Percentiles rank a stretch among this genome's conserved stretches.
Conservation (phyloP, 495 filamentous ascomycete species). For the Podospora anserina region DNA sequence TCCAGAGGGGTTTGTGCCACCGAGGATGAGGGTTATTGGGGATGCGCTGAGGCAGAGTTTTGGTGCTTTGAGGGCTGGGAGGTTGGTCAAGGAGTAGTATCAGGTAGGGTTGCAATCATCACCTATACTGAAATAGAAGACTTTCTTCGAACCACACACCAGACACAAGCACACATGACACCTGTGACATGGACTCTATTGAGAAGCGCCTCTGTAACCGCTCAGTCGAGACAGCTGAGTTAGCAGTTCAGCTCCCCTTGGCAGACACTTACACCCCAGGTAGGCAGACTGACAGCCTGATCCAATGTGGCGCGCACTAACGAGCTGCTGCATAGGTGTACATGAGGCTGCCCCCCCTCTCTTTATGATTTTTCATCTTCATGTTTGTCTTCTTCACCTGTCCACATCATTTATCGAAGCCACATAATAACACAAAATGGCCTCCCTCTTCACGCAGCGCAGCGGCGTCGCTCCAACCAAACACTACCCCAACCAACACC, state of each 20-base stretch:
- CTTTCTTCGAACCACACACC: not conserved
- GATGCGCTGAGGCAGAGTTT: slow-evolving; percentile 11
- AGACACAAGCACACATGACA: not conserved
- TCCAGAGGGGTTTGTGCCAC: slow-evolving; percentile 11
- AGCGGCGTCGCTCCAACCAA: not conserved
- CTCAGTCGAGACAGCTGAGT: not conserved
- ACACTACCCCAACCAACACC: not conserved
- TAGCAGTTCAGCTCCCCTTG: not conserved
- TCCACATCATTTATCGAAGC: not conserved
- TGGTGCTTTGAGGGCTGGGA: slow-evolving; percentile 11
- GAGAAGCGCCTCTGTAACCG: not conserved
- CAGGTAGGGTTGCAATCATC: not conserved
- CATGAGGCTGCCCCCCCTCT: not conserved
- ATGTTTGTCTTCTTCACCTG: not conserved
- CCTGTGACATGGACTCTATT: not conserved
- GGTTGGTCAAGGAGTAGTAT: slow-evolving; percentile 3
- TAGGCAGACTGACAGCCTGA: not conserved
- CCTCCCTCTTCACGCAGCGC: slow-evolving; percentile 1
- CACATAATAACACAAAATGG: not conserved
- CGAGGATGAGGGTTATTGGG: slow-evolving; percentile 12
- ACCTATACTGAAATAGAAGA: not conserved
- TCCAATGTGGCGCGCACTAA: slow-evolving; percentile 6
- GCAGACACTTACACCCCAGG: not conserved
- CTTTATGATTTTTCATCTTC: not conserved
- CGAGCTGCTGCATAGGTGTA: not conserved